Evolutionary conservation across 768 basidiomycete species (phyloP).

Genomic region (Amanita polypyramis): DNA sequence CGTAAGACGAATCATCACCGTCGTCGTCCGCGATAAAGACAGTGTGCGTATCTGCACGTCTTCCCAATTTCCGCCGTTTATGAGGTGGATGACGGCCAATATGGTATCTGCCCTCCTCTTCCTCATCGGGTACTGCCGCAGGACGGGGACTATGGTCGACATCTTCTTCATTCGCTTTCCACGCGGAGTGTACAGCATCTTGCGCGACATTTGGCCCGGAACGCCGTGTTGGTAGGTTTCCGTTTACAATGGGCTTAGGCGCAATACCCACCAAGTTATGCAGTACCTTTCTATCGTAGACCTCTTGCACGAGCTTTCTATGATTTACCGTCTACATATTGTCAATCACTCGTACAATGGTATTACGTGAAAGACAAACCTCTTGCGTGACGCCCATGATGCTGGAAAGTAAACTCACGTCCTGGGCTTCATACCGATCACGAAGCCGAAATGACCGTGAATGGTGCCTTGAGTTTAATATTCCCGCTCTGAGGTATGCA

Average conservation of each 20-base stretch:
- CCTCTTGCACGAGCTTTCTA: constrained; percentile 55
- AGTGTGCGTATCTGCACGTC: constrained; percentile 25
- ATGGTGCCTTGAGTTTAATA: constrained; percentile 44
- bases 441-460: constrained; percentile 38
- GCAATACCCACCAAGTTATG: constrained; percentile 48
- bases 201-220: constrained; percentile 10
- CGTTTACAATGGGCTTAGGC: constrained; percentile 11
- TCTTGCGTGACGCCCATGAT: constrained; percentile 80
- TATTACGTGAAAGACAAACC: constrained; percentile 26
- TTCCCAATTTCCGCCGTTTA: constrained; percentile 37
- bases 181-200: constrained; percentile 23
- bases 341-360: constrained; percentile 1
- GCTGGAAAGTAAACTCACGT: constrained; percentile 69
- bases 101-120: constrained; percentile 51
- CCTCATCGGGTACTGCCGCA: constrained; percentile 16
- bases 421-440: constrained; percentile 36
- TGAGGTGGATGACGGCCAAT: constrained; percentile 37
- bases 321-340: constrained; percentile 58
- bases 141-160: constrained; percentile 16
- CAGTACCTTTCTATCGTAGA: constrained; percentile 48
- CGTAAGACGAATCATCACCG: constrained; percentile 14
- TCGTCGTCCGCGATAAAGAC: constrained; percentile 45
- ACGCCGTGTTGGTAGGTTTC: not conserved
- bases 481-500: constrained; percentile 53
- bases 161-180: constrained; percentile 29